These are phyloP conservation scores for Vitis hybrid DNA, from an alignment of 177 flowering plant genomes.

Conservation along the genomic window DNA sequence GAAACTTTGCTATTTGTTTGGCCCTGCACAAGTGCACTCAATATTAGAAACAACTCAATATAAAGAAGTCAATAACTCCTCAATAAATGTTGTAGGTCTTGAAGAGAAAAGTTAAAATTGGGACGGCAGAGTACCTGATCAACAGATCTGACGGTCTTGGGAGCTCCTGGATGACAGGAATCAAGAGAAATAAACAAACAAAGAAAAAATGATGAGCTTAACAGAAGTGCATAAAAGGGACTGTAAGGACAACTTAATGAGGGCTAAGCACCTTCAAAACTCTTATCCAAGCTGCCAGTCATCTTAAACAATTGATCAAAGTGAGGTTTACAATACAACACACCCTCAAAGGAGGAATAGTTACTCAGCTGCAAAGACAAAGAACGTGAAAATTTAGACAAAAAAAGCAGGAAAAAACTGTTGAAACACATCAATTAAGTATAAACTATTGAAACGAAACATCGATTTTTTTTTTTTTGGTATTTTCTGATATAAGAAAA, in stretches of 20 bases:
- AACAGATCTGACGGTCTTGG: constrained; percentile 54
- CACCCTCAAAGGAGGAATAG: constrained; percentile 91
- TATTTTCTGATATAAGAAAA: too few relatives aligned
- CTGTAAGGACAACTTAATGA: neutral
- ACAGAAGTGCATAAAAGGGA: neutral
- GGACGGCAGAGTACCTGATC: constrained; percentile 49
- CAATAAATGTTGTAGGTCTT: neutral
- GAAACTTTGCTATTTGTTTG: constrained; percentile 63
- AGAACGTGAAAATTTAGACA: neutral
- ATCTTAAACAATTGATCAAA: constrained; percentile 89
- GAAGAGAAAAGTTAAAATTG: neutral
- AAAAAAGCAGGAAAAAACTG: neutral
- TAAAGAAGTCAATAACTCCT: too few relatives aligned
- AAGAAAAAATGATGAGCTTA: constrained; percentile 5
- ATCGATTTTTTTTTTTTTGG: too few relatives aligned
- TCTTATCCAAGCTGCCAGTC: constrained; percentile 96
- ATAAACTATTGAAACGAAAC: too few relatives aligned
- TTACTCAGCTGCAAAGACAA: constrained; percentile 64
- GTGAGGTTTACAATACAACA: constrained; percentile 95
- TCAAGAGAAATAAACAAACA: neutral
- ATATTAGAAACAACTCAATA: constrained; percentile 3
- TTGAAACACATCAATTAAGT: too few relatives aligned
- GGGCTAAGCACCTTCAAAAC: constrained; percentile 68
- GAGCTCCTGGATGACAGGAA: constrained; percentile 43
- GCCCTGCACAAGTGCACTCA: constrained; percentile 31